Evolutionary conservation across 805 yeast genomes (phyloP).

Genomic region (Jamesozyma rosinii): DNA sequence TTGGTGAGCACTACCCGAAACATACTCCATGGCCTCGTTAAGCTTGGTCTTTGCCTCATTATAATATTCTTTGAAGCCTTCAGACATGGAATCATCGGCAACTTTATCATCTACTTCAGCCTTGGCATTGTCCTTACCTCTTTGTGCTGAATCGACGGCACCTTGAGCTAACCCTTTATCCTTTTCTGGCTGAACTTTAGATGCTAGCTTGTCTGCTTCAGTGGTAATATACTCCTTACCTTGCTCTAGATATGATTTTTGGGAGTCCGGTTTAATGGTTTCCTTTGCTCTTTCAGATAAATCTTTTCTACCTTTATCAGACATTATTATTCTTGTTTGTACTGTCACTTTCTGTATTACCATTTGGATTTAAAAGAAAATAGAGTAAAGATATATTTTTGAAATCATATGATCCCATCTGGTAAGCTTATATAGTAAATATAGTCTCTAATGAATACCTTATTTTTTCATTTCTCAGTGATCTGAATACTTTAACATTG

Average conservation of each 20-base stretch:
- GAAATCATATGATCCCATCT: too few relatives aligned
- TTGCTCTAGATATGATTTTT: slow-evolving; percentile 55
- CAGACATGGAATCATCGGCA: slow-evolving; percentile 36
- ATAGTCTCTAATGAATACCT: too few relatives aligned
- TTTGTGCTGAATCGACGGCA: slow-evolving; percentile 49
- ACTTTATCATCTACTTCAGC: slow-evolving; percentile 5
- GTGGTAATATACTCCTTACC: slow-evolving; percentile 65
- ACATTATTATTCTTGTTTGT: slow-evolving; percentile 25
- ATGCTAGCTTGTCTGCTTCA: slow-evolving; percentile 55
- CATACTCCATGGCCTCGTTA: slow-evolving; percentile 36
- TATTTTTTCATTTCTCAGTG: too few relatives aligned
- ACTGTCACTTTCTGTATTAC: too few relatives aligned
- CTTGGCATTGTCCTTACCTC: slow-evolving; percentile 45
- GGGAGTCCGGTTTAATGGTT: slow-evolving; percentile 57
- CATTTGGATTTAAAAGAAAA: too few relatives aligned
- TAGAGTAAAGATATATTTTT: too few relatives aligned
- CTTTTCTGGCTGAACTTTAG: slow-evolving; percentile 50
- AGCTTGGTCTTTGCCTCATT: slow-evolving; percentile 47
- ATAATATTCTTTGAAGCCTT: slow-evolving; percentile 50
- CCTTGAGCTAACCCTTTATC: slow-evolving; percentile 65
- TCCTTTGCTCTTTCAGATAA: slow-evolving; percentile 62
- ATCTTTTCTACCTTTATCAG: slow-evolving; percentile 64
- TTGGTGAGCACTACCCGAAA: slow-evolving; percentile 45
- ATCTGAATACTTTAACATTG: too few relatives aligned
- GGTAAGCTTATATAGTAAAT: too few relatives aligned